Base-by-base conservation (phyloP, 805 yeast species). In the Torulaspora indica region DNA sequence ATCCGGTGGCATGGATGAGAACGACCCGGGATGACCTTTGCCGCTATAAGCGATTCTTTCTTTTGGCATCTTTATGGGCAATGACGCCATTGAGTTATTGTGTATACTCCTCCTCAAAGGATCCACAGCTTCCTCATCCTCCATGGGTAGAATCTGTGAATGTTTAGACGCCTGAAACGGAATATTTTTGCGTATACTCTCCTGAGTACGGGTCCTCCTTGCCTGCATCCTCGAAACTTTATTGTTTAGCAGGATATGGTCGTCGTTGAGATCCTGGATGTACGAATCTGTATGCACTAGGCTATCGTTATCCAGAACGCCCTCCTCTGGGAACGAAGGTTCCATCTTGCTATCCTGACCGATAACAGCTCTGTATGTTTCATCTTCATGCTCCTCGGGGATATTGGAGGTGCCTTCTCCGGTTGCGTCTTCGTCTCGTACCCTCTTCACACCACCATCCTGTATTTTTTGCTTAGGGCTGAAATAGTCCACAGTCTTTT, bases 121-220 rank as follows among this genome's bases (percentile, higher is more conserved):
- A 31, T 43, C 42, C 8, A 31, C 37, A 23, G 47, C 40, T 18
- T 40, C 40, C 17, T 42, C 17, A 14, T 53, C 53, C 31, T 56
- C 56, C 34, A 59, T 41, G 8, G 69, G 68, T 31, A 65, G 40
- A 14, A 65, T 63, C 35, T 61, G 65, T 3, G 69, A 58, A 43
- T 65, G 69, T 39, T 64, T 64, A 2, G 58, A 58, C 5, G 69
- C 56, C 31, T 60, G 59, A 44, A 64, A 65, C 13, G 69, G 69
- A 9, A 61, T 54, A 32, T 46, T 49, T 28, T 54, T 56, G 23
- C 55, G 57, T 38, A 53, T 45, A 7, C 59, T 52, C 13, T 58
- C 61, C 37, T 51, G 53, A 12, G 59, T 58, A 33, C 54, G 48
- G 25, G 53, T 52, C 35, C 46, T 46, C 20, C 35, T 35, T 13